Conservation (phyloP, 176 grass and related monocot species). For the Oryza punctata region DNA sequence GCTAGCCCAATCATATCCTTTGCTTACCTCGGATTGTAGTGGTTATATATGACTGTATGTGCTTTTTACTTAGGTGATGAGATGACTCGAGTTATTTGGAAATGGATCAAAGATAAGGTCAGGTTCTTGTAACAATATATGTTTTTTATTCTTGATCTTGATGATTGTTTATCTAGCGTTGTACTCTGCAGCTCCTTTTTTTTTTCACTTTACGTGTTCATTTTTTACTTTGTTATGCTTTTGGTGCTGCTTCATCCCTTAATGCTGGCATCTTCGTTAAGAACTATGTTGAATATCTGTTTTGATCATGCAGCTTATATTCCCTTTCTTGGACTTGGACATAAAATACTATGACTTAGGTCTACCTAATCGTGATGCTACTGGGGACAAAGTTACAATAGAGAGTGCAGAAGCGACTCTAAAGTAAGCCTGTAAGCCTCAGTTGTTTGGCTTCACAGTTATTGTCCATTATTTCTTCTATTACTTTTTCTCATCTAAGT, state of each 20-base stretch:
- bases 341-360: slow-evolving; percentile 97
- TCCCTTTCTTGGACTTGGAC: slow-evolving; percentile 90
- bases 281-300: not conserved
- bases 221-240: slow-evolving; percentile 11
- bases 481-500: not conserved
- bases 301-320: slow-evolving; percentile 71
- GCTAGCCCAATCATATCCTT: not conserved
- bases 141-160: not conserved
- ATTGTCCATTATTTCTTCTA: slow-evolving; percentile 8
- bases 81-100: slow-evolving; percentile 91
- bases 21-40: not conserved
- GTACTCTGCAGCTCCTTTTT: not conserved
- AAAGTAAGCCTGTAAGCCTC: slow-evolving; percentile 64
- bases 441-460: not conserved
- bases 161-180: slow-evolving; percentile 6
- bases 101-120: slow-evolving; percentile 96
- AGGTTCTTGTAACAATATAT: slow-evolving; percentile 1
- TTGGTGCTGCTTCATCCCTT: not conserved
- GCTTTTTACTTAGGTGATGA: slow-evolving; percentile 63
- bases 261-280: not conserved
- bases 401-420: slow-evolving; percentile 83
- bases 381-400: slow-evolving; percentile 67
- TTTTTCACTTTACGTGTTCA: no score
- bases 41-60: not conserved
- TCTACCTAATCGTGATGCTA: slow-evolving; percentile 74